phyloP scores from a whole-genome alignment of 345 rosid species.

The Ricinus communis region DNA sequence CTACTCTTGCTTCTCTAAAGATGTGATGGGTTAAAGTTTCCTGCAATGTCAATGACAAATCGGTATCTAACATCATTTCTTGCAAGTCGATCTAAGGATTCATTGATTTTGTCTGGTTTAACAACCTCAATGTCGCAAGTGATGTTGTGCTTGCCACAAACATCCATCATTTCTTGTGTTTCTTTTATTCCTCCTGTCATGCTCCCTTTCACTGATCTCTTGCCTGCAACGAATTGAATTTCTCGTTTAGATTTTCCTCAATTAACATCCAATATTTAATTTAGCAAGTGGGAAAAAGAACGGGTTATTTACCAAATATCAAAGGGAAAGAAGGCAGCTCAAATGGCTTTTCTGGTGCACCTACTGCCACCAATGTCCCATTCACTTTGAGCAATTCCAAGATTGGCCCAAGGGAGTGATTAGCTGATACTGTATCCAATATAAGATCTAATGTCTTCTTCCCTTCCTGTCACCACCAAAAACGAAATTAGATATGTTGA shows the following conservation, averaged over 20 bases:
- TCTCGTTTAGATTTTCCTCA: no score
- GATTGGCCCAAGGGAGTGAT: conserved; percentile 47
- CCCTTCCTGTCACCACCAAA: conserved; percentile 28
- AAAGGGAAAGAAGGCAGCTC: conserved; percentile 58
- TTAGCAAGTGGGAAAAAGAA: neutral
- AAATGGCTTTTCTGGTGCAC: conserved; percentile 50
- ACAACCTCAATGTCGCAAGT: conserved; percentile 49
- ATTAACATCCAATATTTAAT: no score
- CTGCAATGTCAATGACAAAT: conserved; percentile 57
- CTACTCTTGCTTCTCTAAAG: neutral
- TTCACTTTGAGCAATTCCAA: conserved; percentile 53
- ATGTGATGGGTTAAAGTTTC: conserved; percentile 1
- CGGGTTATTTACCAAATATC: conserved; percentile 46
- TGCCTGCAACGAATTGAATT: conserved; percentile 30
- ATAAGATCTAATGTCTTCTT: conserved; percentile 50
- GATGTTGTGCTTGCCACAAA: conserved; percentile 51
- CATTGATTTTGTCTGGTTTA: conserved; percentile 40
- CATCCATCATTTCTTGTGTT: conserved; percentile 59
- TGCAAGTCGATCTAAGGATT: conserved; percentile 50
- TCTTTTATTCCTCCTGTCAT: conserved; percentile 53
- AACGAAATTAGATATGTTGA: neutral
- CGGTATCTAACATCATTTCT: conserved; percentile 62
- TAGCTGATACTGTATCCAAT: conserved; percentile 56
- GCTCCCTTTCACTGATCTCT: conserved; percentile 52
- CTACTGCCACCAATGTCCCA: conserved; percentile 45